Evolutionary conservation across 1,139 yeast genomes (phyloP).

Genomic region (Suhomyces taliae): DNA sequence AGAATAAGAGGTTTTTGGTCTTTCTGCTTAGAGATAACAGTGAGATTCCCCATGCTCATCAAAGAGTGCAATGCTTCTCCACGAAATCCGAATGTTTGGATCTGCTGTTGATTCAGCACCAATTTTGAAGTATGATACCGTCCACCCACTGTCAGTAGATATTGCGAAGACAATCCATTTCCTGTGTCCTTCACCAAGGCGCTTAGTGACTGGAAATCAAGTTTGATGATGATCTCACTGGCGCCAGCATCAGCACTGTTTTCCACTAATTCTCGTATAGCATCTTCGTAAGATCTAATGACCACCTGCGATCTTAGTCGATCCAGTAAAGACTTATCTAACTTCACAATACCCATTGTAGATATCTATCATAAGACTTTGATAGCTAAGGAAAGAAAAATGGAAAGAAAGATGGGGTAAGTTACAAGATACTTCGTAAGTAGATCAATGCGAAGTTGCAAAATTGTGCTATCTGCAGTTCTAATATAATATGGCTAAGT

Average conservation of each 20-base stretch:
- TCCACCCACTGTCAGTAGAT: conserved; percentile 60
- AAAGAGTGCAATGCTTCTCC: conserved; percentile 82
- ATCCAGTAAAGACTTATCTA: background rate
- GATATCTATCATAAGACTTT: background rate
- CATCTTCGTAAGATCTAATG: conserved; percentile 26
- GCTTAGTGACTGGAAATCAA: conserved; percentile 60
- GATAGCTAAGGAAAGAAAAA: too few species aligned
- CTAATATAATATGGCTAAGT: too few species aligned
- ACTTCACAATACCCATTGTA: background rate
- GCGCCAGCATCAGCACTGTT: conserved; percentile 80
- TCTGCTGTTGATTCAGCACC: conserved; percentile 49
- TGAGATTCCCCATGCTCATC: conserved; percentile 30
- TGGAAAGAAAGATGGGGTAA: background rate
- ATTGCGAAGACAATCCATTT: conserved; percentile 59
- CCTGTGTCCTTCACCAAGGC: conserved; percentile 78
- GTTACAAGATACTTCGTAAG: background rate
- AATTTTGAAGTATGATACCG: conserved; percentile 76
- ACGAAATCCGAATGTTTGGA: conserved; percentile 66
- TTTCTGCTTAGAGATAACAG: conserved; percentile 32
- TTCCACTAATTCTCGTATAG: conserved; percentile 73
- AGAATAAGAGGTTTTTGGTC: background rate
- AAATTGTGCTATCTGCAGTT: background rate
- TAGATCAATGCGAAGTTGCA: background rate
- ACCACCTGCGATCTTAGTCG: conserved; percentile 4
- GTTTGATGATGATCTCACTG: conserved; percentile 56